phyloP scores from a whole-genome alignment of 2,329 filamentous ascomycete species.

The Sclerotinia glacialis region DNA sequence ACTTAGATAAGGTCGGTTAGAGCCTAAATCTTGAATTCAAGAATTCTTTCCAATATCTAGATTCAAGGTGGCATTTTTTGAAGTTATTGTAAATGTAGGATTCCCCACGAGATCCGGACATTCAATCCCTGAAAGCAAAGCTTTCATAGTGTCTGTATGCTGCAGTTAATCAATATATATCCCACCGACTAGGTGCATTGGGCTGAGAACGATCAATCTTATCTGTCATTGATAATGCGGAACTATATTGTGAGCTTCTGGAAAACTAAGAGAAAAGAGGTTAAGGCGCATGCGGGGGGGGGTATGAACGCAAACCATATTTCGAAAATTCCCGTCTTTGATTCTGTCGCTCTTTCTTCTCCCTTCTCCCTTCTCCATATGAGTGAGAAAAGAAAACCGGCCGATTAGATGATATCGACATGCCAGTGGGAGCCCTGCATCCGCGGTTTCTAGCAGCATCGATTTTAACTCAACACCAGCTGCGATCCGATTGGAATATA shows the following conservation, averaged over 20 bases:
- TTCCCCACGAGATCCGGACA: background rate
- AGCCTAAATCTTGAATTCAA: background rate
- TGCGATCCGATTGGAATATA: background rate
- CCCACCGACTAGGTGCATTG: background rate
- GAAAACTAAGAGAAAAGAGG: slow-evolving; percentile 5
- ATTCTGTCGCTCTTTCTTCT: too few relatives aligned
- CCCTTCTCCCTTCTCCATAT: too few relatives aligned
- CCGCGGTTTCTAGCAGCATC: background rate
- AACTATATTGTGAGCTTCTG: background rate
- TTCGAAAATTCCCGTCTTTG: too few relatives aligned
- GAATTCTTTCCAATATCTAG: background rate
- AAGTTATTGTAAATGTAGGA: background rate
- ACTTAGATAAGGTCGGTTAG: background rate
- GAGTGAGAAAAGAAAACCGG: too few relatives aligned
- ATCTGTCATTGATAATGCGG: background rate
- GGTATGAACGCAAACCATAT: background rate
- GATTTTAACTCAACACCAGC: background rate
- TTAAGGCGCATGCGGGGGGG: background rate
- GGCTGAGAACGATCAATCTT: background rate
- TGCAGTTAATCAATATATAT: background rate
- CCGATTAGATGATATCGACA: background rate
- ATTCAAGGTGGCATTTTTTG: background rate
- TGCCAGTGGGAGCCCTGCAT: background rate
- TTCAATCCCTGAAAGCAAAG: background rate
- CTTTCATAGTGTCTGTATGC: background rate